Evolutionary conservation across 805 yeast species (phyloP).

Genomic region (Helenozyma baotianmanensis): DNA sequence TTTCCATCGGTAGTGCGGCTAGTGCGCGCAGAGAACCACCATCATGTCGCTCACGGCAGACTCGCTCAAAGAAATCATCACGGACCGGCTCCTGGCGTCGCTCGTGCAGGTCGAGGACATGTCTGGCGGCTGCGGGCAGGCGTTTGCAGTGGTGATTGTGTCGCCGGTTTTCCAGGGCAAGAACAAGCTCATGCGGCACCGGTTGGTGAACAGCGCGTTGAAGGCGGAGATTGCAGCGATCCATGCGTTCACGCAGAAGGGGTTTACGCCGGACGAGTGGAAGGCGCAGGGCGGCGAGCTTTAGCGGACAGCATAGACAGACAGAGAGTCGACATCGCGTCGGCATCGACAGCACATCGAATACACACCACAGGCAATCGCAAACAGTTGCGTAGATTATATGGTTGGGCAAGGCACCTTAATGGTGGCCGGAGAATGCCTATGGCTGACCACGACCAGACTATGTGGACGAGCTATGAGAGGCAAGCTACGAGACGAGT

Average conservation of each 20-base stretch:
- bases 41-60: slow-evolving; percentile 35
- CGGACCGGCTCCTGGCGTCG: slow-evolving; percentile 52
- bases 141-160: slow-evolving; percentile 89
- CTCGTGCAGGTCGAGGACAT: slow-evolving; percentile 70
- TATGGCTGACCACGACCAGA: no score
- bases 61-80: slow-evolving; percentile 44
- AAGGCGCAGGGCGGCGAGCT: slow-evolving; percentile 31
- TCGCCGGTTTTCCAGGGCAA: slow-evolving; percentile 67
- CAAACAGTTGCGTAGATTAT: no score
- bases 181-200: slow-evolving; percentile 79
- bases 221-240: slow-evolving; percentile 81
- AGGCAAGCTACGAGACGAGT: no score
- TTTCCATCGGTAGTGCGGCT: no score
- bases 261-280: slow-evolving; percentile 89
- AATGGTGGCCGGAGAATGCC: no score
- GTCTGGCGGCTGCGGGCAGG: slow-evolving; percentile 96
- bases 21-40: no score
- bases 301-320: background rate
- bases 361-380: no score
- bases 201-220: slow-evolving; percentile 75
- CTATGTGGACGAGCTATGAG: no score
- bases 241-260: slow-evolving; percentile 95
- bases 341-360: no score
- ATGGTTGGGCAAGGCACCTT: no score
- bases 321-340: background rate